A percentile compares a stretch with the other conserved stretches of the same genome.
Evolutionary conservation across 2,329 filamentous ascomycete genomes (phyloP).

Genomic region (Lecanicillium sp.): DNA sequence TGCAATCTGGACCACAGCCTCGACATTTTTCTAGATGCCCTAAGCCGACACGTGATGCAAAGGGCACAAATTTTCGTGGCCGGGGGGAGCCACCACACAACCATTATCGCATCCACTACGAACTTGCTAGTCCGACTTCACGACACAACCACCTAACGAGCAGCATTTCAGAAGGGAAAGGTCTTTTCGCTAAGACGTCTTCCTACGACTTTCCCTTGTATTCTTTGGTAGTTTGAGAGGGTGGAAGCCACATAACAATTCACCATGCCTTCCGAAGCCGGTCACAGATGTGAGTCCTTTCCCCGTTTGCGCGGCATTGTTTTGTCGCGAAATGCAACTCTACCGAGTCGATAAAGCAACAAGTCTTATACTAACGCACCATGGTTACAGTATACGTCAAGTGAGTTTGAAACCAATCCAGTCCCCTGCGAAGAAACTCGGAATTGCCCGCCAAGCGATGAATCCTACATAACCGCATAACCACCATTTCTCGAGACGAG

Average conservation of each 20-base stretch:
- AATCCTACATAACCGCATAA: too few species aligned
- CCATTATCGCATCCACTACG: constrained; percentile 12
- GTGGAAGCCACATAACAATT: constrained; percentile 38
- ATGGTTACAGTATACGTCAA: constrained; percentile 68
- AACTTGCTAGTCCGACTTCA: constrained; percentile 10
- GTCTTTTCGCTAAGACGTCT: constrained; percentile 39
- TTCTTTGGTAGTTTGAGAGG: constrained; percentile 38
- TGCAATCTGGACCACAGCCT: neutral
- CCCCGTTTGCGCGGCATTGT: neutral
- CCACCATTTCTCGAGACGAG: too few species aligned
- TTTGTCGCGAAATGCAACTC: neutral
- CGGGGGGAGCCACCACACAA: constrained; percentile 10
- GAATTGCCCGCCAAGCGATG: too few species aligned
- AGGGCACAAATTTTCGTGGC: constrained; percentile 9
- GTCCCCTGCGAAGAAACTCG: too few species aligned
- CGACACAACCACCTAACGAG: constrained; percentile 9
- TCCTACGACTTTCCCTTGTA: constrained; percentile 30
- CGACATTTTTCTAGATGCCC: constrained; percentile 3
- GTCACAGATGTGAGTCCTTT: constrained; percentile 72
- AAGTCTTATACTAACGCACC: constrained; percentile 1
- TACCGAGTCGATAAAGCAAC: too few species aligned
- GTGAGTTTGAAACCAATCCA: too few species aligned
- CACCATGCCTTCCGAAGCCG: constrained; percentile 84
- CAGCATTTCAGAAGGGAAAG: constrained; percentile 21
- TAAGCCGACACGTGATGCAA: constrained; percentile 7